Base-by-base conservation (phyloP, 2,329 filamentous ascomycete species). In the Pseudogymnoascus sp. region DNA sequence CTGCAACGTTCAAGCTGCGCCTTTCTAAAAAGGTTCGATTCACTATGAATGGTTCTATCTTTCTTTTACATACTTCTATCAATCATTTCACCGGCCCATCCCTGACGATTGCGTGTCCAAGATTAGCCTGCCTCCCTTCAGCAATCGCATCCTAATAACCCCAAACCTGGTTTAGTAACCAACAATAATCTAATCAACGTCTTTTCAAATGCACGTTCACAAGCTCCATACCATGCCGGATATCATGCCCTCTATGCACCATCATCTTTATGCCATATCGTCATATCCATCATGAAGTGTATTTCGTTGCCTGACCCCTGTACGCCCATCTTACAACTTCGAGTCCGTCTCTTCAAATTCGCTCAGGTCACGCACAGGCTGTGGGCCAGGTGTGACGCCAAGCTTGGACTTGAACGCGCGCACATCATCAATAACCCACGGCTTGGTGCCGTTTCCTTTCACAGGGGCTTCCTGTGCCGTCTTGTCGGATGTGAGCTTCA, bases 311-410 rank as follows among this genome's bases (percentile, higher is more conserved):
- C 49, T 55, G 16, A 2, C 10, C 29, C 11, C 19, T 55, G 29
- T 55, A 55, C n/a, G 10, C 33, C n/a, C 49, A 55, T 52, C 62
- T 81, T 74, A 93, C 63, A 97, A 80, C 78, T 97, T 97, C 12
- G 90, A 78, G 66, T 90, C 91, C 64, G 87, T 79, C 64, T 97
- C 93, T 73, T 96, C 90, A 74, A 93, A 97, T 70, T 92, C 89
- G 65, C 81, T 88, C 62, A 97, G 74, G 67, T 94, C 88, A 71
- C 83, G 87, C 31, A 90, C 83, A 0, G 92, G 84, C 65, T 81
- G 81, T 1, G 92, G 85, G 0, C 90, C 93, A 21, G 83, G 80
- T 66, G 87, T 94, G 29, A 91, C 82, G 64, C 83, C 78, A 69
- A 97, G 79, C 12, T 84, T 80, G 0, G 90, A 86, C 80, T 94